Percentiles rank a stretch among this genome's conserved stretches.
Evolutionary conservation across 106 monocot genomes (phyloP).

Genomic region (Chionographis japonica): DNA sequence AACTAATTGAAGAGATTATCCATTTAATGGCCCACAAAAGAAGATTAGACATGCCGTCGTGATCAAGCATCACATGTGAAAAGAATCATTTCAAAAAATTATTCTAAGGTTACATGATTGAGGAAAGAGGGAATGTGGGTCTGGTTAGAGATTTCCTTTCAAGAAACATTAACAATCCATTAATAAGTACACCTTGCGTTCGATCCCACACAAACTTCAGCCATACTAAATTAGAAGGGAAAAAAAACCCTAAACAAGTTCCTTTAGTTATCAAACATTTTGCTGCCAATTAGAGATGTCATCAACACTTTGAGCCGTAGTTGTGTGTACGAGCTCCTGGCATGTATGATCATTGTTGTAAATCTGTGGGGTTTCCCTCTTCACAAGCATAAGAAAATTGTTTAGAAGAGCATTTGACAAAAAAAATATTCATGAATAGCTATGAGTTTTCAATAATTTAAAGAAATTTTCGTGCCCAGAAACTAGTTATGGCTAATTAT

Average conservation of each 20-base stretch:
- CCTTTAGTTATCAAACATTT: not conserved
- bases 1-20: too few species aligned
- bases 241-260: not conserved
- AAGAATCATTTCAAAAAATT: too few species aligned
- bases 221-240: not conserved
- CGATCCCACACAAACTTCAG: not conserved
- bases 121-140: too few species aligned
- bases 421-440: too few species aligned
- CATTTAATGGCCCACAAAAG: not conserved
- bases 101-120: too few species aligned
- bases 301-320: not conserved
- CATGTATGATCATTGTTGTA: conserved; percentile 4
- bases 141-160: too few species aligned
- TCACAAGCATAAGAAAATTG: not conserved
- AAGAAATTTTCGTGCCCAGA: not conserved
- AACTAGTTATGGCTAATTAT: not conserved
- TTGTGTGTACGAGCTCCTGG: not conserved
- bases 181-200: too few species aligned
- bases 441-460: too few species aligned
- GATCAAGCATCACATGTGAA: conserved; percentile 3
- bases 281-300: not conserved
- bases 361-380: conserved; percentile 9
- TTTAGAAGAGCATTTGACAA: too few species aligned
- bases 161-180: too few species aligned
- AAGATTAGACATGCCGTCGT: not conserved